Evolutionary conservation across 2,329 filamentous ascomycete species (phyloP).

Genomic region (Fusarium sulawesiense): DNA sequence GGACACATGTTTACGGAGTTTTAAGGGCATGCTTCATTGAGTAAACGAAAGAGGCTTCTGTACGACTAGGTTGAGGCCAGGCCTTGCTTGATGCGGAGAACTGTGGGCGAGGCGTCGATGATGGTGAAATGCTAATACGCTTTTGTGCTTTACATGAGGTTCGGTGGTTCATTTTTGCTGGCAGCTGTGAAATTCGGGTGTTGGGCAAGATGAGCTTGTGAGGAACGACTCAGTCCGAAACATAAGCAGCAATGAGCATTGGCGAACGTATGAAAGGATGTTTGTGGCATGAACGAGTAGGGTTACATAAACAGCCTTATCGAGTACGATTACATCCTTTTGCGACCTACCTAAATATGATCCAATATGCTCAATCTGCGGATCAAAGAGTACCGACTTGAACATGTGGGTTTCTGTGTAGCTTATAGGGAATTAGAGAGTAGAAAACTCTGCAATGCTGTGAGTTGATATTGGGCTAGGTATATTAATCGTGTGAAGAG

Average conservation of each 20-base stretch:
- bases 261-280: slow-evolving; percentile 12
- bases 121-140: slow-evolving; percentile 10
- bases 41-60: slow-evolving; percentile 28
- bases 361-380: background rate
- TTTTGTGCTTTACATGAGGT: slow-evolving; percentile 8
- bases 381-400: background rate
- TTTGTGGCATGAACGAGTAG: slow-evolving; percentile 17
- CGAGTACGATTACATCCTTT: slow-evolving; percentile 28
- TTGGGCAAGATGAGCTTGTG: slow-evolving; percentile 12
- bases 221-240: slow-evolving; percentile 10
- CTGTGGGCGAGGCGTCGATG: slow-evolving; percentile 11
- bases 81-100: slow-evolving; percentile 22
- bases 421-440: background rate
- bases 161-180: slow-evolving; percentile 7
- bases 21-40: slow-evolving; percentile 54
- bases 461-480: background rate
- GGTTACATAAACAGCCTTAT: slow-evolving; percentile 33
- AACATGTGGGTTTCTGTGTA: background rate
- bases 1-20: slow-evolving; percentile 83
- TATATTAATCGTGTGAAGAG: background rate
- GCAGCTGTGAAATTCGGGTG: slow-evolving; percentile 3
- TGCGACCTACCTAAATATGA: slow-evolving; percentile 8
- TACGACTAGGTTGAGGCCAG: slow-evolving; percentile 32
- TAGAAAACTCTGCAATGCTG: background rate
- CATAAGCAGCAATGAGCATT: background rate